Evolutionary conservation across 208 protist genomes (phyloP), one percentile per base, ranked within the genome.

Genomic region (Phytomonas sp.): DNA sequence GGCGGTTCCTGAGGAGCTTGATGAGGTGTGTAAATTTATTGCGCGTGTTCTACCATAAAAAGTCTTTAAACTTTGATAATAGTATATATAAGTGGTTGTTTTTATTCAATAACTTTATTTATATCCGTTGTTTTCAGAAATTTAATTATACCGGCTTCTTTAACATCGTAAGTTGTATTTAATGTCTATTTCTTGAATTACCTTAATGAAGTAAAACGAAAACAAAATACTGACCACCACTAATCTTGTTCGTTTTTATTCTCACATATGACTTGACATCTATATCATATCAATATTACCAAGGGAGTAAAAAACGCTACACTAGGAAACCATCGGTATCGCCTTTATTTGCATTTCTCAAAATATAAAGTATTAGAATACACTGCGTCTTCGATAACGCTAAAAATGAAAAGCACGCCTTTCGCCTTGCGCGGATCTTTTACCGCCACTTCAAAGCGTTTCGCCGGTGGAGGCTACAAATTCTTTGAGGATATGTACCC

Each of bases 401-500:
- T 49, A 16, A 16, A 16, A 31, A 19, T 29, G 45, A 32, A 37
- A 7, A n/a, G 37, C 29, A 36, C 45, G 3, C 32, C 42, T 42
- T 69, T 31, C 16, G 66, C 66, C 23, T 67, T 73, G 26, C 26
- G 62, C 60, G 61, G 61, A 71, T 63, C 11, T 10, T 67, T 5
- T 30, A 45, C 10, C 61, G 69, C 31, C 74, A 32, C 36, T 65
- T 66, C 45, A 19, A 45, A 40, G 16, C 32, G n/a, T 11, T 42
- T 66, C 40, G 26, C 19, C n/a, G 33, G 23, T 29, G 79, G 69
- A 32, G 84, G 86, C 0, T 95, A 95, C 70, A 87, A 81, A 45
- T 95, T 86, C 68, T 95, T 95, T 70, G 87, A 95, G 65, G 90
- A 95, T 69, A 88, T 92, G 81, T 95, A 91, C 69, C 90, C 90